phyloP scores from a whole-genome alignment of 805 yeast species.

The Starmerella kuoi region DNA sequence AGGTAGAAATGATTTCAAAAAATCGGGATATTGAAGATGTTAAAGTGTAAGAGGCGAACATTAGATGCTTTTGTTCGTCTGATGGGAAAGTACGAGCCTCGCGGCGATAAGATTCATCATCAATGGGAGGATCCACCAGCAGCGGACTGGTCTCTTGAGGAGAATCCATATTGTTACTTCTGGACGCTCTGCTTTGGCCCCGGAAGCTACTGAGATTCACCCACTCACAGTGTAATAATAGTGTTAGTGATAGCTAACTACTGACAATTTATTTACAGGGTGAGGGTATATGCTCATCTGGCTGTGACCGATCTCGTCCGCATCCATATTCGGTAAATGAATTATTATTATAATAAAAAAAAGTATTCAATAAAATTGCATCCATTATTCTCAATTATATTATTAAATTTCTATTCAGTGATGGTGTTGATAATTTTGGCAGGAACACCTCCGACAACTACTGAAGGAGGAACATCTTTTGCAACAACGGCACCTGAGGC shows the following conservation, averaged over 20 bases:
- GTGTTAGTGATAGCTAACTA: too few relatives aligned
- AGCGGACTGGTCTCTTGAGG: constrained; percentile 13
- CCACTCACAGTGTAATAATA: too few relatives aligned
- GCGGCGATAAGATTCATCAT: constrained; percentile 24
- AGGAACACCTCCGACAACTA: constrained; percentile 55
- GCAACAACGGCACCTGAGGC: constrained; percentile 62
- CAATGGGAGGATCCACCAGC: constrained; percentile 25
- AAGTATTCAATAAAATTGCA: too few relatives aligned
- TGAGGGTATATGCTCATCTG: too few relatives aligned
- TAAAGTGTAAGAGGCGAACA: constrained; percentile 15
- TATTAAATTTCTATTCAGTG: too few relatives aligned
- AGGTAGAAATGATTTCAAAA: constrained; percentile 17
- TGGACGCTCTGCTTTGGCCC: too few relatives aligned
- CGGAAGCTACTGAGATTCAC: too few relatives aligned
- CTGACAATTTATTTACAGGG: too few relatives aligned
- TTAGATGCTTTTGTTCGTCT: constrained; percentile 21
- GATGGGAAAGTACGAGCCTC: constrained; percentile 23
- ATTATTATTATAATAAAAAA: too few relatives aligned
- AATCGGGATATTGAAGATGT: constrained; percentile 12
- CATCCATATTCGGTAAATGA: too few relatives aligned
- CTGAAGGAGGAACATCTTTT: constrained; percentile 41
- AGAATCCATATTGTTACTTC: background rate
- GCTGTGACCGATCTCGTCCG: too few relatives aligned
- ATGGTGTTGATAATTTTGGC: constrained; percentile 34
- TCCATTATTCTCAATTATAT: too few relatives aligned